These are phyloP conservation scores for Hydnomerulius pinastri DNA, from an alignment of 768 basidiomycete genomes.

Conservation along the genomic window DNA sequence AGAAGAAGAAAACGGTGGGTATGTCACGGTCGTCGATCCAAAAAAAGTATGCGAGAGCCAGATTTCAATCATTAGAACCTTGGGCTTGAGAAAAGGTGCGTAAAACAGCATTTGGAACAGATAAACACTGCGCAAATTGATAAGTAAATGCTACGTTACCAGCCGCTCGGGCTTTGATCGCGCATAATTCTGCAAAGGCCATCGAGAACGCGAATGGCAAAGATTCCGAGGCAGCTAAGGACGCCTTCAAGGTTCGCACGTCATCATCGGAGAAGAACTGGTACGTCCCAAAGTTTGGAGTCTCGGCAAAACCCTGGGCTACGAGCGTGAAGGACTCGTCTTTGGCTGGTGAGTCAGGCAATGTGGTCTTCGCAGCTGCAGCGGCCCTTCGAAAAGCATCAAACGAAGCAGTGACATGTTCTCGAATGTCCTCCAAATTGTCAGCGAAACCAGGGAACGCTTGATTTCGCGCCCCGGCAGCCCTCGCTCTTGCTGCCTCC, in stretches of 20 bases:
- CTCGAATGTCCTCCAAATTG: slow-evolving; percentile 43
- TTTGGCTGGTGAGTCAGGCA: background rate
- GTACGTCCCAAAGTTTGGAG: slow-evolving; percentile 25
- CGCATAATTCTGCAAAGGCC: slow-evolving; percentile 53
- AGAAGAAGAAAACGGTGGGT: background rate
- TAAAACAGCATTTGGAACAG: slow-evolving; percentile 17
- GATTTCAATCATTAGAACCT: slow-evolving; percentile 6
- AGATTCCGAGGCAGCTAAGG: slow-evolving; percentile 47
- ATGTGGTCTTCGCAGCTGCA: background rate
- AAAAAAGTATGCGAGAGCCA: background rate
- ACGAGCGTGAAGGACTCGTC: slow-evolving; percentile 12
- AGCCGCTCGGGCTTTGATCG: slow-evolving; percentile 52
- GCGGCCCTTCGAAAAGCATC: slow-evolving; percentile 16
- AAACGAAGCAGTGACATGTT: slow-evolving; percentile 37
- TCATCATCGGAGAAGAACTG: slow-evolving; percentile 32
- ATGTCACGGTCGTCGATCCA: background rate
- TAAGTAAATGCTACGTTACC: slow-evolving; percentile 21
- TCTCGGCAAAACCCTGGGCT: slow-evolving; percentile 31
- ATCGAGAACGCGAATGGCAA: slow-evolving; percentile 51
- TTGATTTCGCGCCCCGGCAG: background rate
- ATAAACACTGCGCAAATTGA: slow-evolving; percentile 27
- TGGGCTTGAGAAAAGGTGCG: slow-evolving; percentile 21
- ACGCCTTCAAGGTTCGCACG: slow-evolving; percentile 48
- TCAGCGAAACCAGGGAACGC: slow-evolving; percentile 20
- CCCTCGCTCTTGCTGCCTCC: slow-evolving; percentile 22